Evolutionary conservation across 176 grass and related monocot species (phyloP).

Genomic region (Musa schizocarpa): DNA sequence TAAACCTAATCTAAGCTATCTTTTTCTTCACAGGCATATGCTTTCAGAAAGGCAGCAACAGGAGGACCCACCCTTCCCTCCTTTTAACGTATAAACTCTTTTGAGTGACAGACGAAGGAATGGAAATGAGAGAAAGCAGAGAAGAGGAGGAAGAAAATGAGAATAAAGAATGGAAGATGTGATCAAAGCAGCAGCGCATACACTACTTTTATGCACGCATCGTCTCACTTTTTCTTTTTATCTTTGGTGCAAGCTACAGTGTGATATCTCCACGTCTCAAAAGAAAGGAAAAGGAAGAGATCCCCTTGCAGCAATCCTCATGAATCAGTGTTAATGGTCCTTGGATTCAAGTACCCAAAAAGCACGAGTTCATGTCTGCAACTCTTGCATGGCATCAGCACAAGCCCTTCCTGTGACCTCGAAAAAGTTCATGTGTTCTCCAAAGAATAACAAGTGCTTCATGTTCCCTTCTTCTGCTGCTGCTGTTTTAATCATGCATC

Average conservation of each 20-base stretch:
- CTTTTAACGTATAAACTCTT: background rate
- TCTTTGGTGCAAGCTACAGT: background rate
- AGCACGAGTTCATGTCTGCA: conserved; percentile 1
- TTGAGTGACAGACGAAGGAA: conserved; percentile 1
- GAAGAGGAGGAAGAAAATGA: background rate
- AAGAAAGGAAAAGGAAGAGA: background rate
- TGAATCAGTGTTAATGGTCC: background rate
- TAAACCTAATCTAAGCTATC: background rate
- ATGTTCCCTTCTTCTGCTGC: too few species aligned
- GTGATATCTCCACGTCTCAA: background rate
- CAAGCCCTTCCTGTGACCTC: background rate
- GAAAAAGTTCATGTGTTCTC: too few species aligned
- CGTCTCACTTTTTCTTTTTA: background rate
- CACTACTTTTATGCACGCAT: background rate
- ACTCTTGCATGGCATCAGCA: background rate
- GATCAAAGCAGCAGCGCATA: background rate
- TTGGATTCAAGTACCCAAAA: background rate
- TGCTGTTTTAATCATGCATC: too few species aligned
- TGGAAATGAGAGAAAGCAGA: background rate
- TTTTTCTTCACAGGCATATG: conserved; percentile 3
- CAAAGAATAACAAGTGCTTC: too few species aligned
- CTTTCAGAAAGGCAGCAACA: conserved; percentile 14
- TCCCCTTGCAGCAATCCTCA: background rate
- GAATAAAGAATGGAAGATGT: conserved; percentile 13
- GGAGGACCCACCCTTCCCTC: background rate